Evolutionary conservation across 306 rosid species (phyloP).

Genomic region (Quillaja saponaria): DNA sequence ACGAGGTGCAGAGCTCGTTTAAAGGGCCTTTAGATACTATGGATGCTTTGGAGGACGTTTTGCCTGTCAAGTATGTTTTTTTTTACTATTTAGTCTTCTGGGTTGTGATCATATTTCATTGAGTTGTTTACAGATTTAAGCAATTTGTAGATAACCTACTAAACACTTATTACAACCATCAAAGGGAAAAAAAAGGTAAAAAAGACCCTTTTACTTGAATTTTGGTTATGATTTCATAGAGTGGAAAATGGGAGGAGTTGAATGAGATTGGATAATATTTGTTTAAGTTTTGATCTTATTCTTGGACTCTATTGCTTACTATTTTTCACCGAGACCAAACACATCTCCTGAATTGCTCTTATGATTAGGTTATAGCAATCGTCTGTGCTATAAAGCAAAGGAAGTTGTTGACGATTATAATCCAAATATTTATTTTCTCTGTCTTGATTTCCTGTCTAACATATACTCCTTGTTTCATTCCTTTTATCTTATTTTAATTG

Average conservation of each 20-base stretch:
- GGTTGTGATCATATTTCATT: constrained; percentile 13
- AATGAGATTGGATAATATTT: no score
- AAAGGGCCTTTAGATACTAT: constrained; percentile 68
- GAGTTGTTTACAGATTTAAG: not conserved
- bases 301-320: no score
- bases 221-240: no score
- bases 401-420: not conserved
- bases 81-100: constrained; percentile 3
- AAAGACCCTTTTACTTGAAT: constrained; percentile 12
- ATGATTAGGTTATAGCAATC: not conserved
- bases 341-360: not conserved
- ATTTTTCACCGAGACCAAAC: no score
- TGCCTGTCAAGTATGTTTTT: constrained; percentile 64
- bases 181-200: constrained; percentile 3
- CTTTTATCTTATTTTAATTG: not conserved
- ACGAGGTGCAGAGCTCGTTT: constrained; percentile 55
- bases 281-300: no score
- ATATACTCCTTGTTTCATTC: not conserved
- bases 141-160: constrained; percentile 9
- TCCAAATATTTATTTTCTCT: not conserved
- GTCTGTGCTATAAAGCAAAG: not conserved
- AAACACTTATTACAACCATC: not conserved
- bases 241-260: no score
- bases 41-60: constrained; percentile 58
- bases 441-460: not conserved